Base-by-base conservation (phyloP, 2,329 filamentous ascomycete genomes). In the Colletotrichum destructivum region DNA sequence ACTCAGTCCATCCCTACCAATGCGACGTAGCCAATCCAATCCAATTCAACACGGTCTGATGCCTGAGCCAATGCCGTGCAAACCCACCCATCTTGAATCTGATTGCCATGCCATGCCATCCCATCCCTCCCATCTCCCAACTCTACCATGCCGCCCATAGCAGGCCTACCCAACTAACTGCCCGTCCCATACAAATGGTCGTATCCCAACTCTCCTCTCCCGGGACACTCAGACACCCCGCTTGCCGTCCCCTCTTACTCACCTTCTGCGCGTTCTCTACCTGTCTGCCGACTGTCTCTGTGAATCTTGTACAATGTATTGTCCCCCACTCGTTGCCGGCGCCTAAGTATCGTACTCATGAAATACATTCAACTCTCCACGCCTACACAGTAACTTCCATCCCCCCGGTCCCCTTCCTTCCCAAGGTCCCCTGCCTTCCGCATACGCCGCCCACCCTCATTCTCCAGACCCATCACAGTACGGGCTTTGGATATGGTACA, bases 101-200 rank as follows among this genome's bases (percentile, higher is more conserved):
- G 40, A 66, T 70, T 31, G 35, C 62, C 62, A 62, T 57, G 42
- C 57, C 42, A 62, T 55, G 31, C 47, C 56, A 67, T 67, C 56
- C 42, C 26, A 9, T n/a, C 51, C 16, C 31, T 62, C 59, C 16
- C 47, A 35, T 35, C 51, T 35, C 26, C 52, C 26, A 55, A 55
- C 52, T 18, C 26, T 49, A 16, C 42, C 18, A 31, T 42, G 52
- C 44, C 8, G 18, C 35, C 44, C 44, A 49, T 44, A 47, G 46
- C 47, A n/a, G 31, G 26, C 26, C 26, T 40, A 46, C n/a, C 60
- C 51, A 46, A 52, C 18, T 51, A n/a, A n/a, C n/a, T n/a, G 59
- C n/a, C 46, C 26, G 12, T 62, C 61, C 16, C 59, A 49, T 49
- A 35, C 59, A 40, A 16, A 15, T 31, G 7, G 31, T 47, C 44